Evolutionary conservation across 1,284 basidiomycete genomes (phyloP).

Genomic region (Volvariella surrecta): DNA sequence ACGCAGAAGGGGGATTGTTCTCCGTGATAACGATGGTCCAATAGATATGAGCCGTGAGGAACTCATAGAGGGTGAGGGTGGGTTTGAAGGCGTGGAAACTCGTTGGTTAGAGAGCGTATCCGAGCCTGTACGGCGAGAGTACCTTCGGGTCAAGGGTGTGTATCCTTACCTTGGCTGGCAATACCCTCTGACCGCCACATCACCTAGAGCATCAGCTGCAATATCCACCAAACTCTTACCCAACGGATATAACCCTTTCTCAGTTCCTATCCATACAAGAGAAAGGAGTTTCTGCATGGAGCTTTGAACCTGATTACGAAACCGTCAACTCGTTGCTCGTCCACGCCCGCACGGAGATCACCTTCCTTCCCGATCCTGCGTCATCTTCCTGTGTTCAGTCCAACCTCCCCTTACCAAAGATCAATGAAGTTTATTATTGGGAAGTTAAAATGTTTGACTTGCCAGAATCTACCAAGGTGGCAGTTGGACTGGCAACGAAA

Average conservation of each 20-base stretch:
- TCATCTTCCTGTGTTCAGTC: constrained; percentile 91
- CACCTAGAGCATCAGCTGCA: constrained; percentile 80
- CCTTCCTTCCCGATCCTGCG: constrained; percentile 90
- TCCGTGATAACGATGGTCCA: constrained; percentile 87
- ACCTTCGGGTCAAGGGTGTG: constrained; percentile 82
- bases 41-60: constrained; percentile 91
- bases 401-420: constrained; percentile 87
- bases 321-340: constrained; percentile 85
- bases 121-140: constrained; percentile 64
- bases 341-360: constrained; percentile 90
- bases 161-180: constrained; percentile 7
- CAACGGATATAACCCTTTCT: constrained; percentile 93
- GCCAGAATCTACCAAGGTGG: constrained; percentile 73
- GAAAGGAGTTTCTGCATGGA: constrained; percentile 97
- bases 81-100: constrained; percentile 84
- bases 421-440: constrained; percentile 98
- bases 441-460: constrained; percentile 98
- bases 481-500: constrained; percentile 89
- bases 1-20: constrained; percentile 71
- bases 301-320: constrained; percentile 95
- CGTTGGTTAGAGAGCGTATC: constrained; percentile 87
- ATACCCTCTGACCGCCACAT: background rate
- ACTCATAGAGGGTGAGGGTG: constrained; percentile 83
- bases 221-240: constrained; percentile 87
- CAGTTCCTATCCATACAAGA: constrained; percentile 97